Base-by-base conservation (phyloP, 202 grass and related monocot species). In the Zoysia matrella region DNA sequence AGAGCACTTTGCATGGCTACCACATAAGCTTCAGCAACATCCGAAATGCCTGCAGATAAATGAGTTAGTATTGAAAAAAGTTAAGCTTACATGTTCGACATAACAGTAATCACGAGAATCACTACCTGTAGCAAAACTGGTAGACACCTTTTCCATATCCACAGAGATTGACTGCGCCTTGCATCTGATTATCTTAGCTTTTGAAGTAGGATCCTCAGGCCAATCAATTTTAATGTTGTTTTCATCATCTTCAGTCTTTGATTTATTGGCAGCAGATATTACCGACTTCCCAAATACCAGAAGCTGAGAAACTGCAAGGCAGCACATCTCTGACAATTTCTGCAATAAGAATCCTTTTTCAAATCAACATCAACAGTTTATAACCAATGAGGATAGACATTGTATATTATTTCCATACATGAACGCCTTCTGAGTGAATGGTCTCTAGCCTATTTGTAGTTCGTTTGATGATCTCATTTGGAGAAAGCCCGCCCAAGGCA, bases 381-480 rank as follows among this genome's bases (percentile, higher is more conserved):
- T 39, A 45, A 53, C 68, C 43, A 85, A 79, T 50, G 47, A 79
- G 51, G 43, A 82, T 6, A 67, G 15, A 72, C 42, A 76, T 7
- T 56, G 60, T 36, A 49, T 47, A 60, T 45, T 14, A 83, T 86
- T 45, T 63, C 83, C 87, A 75, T 90, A 99, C 93, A 88, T 99
- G 96, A 82, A 99, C 88, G 79, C 96, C 89, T 83, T 96, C 93
- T n/a, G 96, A 99, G 75, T 99, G 93, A 86, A 96, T 88, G 46
- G 80, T 94, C 75, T 99, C 96, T 65, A 99, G 89, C 77, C 93
- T 99, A 82, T 94, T 79, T 48, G 83, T 96, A 68, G 91, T 91
- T 74, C 91, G 65, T 87, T 92, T 94, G 78, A 99, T 87, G 73
- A 99, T 94, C 71, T 99, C 96, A 77, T 90, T 89, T 46, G 89